phyloP scores from a whole-genome alignment of 2,329 filamentous ascomycete species.

The Epichloe bromicola region DNA sequence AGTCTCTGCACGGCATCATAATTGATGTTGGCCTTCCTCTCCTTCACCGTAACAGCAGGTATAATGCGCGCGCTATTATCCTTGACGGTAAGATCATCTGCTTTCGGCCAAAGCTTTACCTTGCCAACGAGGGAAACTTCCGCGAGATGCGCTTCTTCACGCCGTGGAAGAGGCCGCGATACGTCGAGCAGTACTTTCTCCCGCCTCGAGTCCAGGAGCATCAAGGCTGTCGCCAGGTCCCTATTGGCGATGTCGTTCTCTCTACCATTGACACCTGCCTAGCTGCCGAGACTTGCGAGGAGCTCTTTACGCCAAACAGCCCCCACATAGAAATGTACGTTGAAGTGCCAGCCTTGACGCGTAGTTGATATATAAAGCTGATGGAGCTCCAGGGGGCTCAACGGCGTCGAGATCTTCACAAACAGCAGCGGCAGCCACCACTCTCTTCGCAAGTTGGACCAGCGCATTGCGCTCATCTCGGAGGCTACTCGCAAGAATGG shows the following conservation, averaged over 20 bases:
- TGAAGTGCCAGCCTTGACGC: background rate
- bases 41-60: conserved; percentile 23
- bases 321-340: conserved; percentile 13
- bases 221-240: conserved; percentile 21
- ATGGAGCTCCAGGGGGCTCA: conserved; percentile 1
- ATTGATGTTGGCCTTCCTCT: conserved; percentile 25
- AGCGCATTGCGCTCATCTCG: conserved; percentile 3
- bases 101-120: conserved; percentile 29
- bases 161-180: conserved; percentile 21
- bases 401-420: conserved; percentile 5
- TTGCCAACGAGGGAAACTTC: conserved; percentile 24
- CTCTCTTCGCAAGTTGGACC: conserved; percentile 3
- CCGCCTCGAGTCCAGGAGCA: conserved; percentile 16
- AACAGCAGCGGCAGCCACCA: conserved; percentile 6
- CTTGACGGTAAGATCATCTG: conserved; percentile 53
- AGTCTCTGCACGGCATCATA: conserved; percentile 23
- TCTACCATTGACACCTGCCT: conserved; percentile 29
- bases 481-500: conserved; percentile 4
- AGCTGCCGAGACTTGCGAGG: conserved; percentile 4
- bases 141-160: conserved; percentile 25
- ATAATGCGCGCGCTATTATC: conserved; percentile 9
- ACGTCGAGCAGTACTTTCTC: conserved; percentile 22
- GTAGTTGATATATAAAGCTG: background rate
- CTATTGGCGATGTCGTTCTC: conserved; percentile 26
- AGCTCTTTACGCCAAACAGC: conserved; percentile 4